Base-by-base conservation (phyloP, 768 basidiomycete species). In the Panus rudis region DNA sequence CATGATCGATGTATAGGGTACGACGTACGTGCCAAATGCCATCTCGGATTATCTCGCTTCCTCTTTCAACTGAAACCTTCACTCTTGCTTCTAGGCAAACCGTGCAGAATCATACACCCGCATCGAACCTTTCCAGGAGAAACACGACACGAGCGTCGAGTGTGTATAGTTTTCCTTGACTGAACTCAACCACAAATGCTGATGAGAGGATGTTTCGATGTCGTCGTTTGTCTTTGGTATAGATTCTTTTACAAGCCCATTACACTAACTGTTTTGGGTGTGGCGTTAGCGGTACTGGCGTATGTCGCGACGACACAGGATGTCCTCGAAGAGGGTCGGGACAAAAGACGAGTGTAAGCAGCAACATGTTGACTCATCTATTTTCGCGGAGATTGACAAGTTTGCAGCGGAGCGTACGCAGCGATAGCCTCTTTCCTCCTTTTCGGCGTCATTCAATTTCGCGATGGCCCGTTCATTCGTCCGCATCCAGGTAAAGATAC, bases 241-340 rank as follows among this genome's bases (percentile, higher is more conserved):
- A 90, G 87, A 54, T 92, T 91, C 66, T 86, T 92, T 60, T 92
- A 85, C 67, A 87, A 83, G 45, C 89, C 88, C 3, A 66, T 87
- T 26, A 92, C 89, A 0, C 67, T 92, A 41, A 81, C 86, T 10
- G 79, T 83, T 21, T 74, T 91, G 26, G 70, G 81, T 3, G 58
- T 72, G 33, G 84, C 80, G 8, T 66, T 92, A 44, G 65, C 78
- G 25, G 66, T 80, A 4, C 67, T 92, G 43, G 84, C 85, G 0
- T 91, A 92, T 65, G 71, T 89, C 33, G 89, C 87, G 10, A 91
- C 77, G 57, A 79, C 88, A 4, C 78, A 86, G 51, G 86, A 89
- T 57, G 79, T 92, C n/a, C 63, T 92, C 28, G 79, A 81, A 54
- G 89, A 92, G 66, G 89, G 89, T 0, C 63, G 72, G 35, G 87